A percentile compares a stretch with the other conserved stretches of the same genome.
Evolutionary conservation across 2,329 filamentous ascomycete genomes (phyloP).

Genomic region (Passalora sequoiae): DNA sequence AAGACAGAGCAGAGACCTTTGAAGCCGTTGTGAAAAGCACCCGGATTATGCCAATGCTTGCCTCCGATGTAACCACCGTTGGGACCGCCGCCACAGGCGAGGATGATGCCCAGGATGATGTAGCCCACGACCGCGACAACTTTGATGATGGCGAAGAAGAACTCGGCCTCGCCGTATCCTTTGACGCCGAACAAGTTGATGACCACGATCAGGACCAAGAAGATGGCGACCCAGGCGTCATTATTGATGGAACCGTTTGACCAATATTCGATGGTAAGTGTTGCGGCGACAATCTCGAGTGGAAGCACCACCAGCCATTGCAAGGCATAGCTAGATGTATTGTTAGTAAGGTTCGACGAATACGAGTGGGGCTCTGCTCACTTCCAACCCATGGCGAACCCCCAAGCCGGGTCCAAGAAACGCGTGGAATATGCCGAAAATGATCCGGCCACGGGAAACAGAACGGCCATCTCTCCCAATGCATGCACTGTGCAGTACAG

Average conservation of each 20-base stretch:
- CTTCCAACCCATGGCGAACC: slow-evolving; percentile 36
- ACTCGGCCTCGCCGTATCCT: slow-evolving; percentile 35
- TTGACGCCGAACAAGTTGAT: slow-evolving; percentile 34
- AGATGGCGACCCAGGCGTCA: slow-evolving; percentile 33
- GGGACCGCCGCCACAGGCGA: slow-evolving; percentile 56
- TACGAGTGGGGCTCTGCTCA: slow-evolving; percentile 14
- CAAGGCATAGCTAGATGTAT: slow-evolving; percentile 28
- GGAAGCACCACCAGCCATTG: slow-evolving; percentile 34
- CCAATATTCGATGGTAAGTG: slow-evolving; percentile 33
- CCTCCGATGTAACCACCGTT: slow-evolving; percentile 54
- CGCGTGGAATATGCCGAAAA: slow-evolving; percentile 34
- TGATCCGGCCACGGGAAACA: slow-evolving; percentile 34
- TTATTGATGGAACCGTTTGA: slow-evolving; percentile 26
- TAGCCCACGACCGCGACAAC: slow-evolving; percentile 53
- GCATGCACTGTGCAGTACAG: slow-evolving; percentile 33
- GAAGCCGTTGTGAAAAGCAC: slow-evolving; percentile 52
- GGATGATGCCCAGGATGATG: slow-evolving; percentile 59
- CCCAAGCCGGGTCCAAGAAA: slow-evolving; percentile 35
- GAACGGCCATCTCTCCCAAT: slow-evolving; percentile 34
- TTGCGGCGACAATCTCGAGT: slow-evolving; percentile 33
- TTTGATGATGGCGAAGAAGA: slow-evolving; percentile 35
- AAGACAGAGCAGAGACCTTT: slow-evolving; percentile 61
- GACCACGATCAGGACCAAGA: slow-evolving; percentile 29
- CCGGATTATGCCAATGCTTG: slow-evolving; percentile 41
- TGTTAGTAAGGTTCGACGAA: slow-evolving; percentile 10